These are phyloP conservation scores for Fusarium miscanthi DNA, from an alignment of 2,329 filamentous ascomycete species.

Conservation along the genomic window DNA sequence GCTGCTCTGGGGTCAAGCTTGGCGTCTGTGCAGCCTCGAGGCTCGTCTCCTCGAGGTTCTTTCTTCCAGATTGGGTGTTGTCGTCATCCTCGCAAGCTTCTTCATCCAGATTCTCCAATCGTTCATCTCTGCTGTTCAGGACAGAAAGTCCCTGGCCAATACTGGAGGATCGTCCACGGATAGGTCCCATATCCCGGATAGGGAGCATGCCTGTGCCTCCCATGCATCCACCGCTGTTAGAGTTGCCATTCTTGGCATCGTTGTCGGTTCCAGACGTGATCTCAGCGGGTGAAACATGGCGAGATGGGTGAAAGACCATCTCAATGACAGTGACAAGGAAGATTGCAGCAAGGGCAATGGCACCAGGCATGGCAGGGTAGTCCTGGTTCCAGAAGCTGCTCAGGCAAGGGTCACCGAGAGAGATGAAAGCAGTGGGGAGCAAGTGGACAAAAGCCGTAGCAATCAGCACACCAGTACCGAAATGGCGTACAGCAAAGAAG, in stretches of 20 bases:
- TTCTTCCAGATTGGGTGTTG: conserved; percentile 24
- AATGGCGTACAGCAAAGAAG: conserved; percentile 72
- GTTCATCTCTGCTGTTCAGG: conserved; percentile 41
- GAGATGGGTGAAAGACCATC: conserved; percentile 68
- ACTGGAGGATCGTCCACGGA: conserved; percentile 50
- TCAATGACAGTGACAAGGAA: conserved; percentile 85
- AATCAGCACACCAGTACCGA: conserved; percentile 79
- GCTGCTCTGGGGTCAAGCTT: conserved; percentile 61
- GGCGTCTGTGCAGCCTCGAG: conserved; percentile 41
- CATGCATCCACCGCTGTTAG: conserved; percentile 40
- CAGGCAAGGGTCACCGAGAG: conserved; percentile 73
- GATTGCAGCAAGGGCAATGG: conserved; percentile 82
- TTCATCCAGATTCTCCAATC: conserved; percentile 26
- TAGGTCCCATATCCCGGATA: conserved; percentile 49
- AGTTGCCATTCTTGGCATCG: not conserved
- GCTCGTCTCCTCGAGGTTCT: conserved; percentile 39
- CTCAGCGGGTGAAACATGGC: conserved; percentile 45
- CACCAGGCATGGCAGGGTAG: conserved; percentile 82
- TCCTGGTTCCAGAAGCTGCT: conserved; percentile 78
- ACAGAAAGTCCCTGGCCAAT: conserved; percentile 49
- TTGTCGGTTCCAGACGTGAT: not conserved
- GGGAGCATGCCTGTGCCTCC: conserved; percentile 45
- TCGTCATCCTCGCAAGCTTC: conserved; percentile 30
- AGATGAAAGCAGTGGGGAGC: conserved; percentile 72
- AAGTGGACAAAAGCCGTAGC: conserved; percentile 85